Base-by-base conservation (phyloP, 2,329 filamentous ascomycete species). In the Amauroascus niger region DNA sequence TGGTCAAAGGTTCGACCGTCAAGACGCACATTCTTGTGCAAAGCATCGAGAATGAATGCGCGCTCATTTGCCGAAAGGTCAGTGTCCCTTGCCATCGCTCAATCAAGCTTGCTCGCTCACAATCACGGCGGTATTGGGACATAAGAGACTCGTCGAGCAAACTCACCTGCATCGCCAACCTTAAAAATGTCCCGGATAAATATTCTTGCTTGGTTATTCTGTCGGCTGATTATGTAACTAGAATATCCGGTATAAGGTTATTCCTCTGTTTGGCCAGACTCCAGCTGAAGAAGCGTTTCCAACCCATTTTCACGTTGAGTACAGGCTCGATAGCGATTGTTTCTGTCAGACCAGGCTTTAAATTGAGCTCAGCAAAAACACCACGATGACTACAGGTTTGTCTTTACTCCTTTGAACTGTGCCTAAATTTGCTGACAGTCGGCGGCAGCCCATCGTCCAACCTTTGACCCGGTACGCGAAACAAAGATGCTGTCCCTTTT, bases 31-130 rank as follows among this genome's bases (percentile, higher is more conserved):
- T 86, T 81, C 64, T 95, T 82, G 62, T 83, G 78, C 9, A 98
- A 79, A 43, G 91, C 90, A 66, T 94, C 81, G 57, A 83, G 76
- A 59, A 96, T 80, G 69, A 98, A 98, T 8, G 82, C 81, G 67
- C 82, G 87, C 76, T 97, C 91, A 67, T 91, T 88, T 59, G 86
- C 79, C 50, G 91, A 96, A 53, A 91, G 87, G 63, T 94, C 87
- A 22, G 53, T 45, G 39, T 60, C 57, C 39, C 53, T 60, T 16
- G 45, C 54, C 58, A 60, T 60, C 11, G 28, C 56, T 32, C 16
- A 33, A 3, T 28, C 39, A 8, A 43, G 37, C 37, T 22, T 24
- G 11, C 24, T 41, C 48, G 24, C 28, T 9, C 2, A 2, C 35
- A 43, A 18, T 35, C 24, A 22, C 35, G 11, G 16, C 9, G n/a